Evolutionary conservation across 2,329 filamentous ascomycete species (phyloP), one percentile per base, ranked within the genome.

Genomic region (Periconia sp.): DNA sequence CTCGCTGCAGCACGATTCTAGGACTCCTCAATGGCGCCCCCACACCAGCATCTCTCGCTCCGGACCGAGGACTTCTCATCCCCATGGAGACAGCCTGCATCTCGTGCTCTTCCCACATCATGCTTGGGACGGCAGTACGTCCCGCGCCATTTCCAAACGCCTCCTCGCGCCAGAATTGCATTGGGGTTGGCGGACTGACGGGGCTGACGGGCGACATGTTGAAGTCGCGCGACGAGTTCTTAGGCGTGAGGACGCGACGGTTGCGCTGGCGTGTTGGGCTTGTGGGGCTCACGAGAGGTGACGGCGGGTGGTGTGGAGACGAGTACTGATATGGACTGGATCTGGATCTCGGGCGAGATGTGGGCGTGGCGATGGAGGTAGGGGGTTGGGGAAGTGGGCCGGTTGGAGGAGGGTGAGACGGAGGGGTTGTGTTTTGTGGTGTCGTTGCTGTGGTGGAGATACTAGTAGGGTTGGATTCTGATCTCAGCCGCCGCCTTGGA

Each of bases 121-220:
- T 31, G 20, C 18, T 17, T 15, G 45, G 27, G 23, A 45, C 23
- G 10, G 14, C 27, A 13, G 43, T 31, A 6, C 43, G 43, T 6
- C 43, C 41, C 13, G 41, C 30, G 17, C 43, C 43, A 23, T 45
- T 56, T 48, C 49, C 42, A 44, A 14, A 35, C 20, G 19, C 42
- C 30, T 59, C 57, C 13, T 62, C 54, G 6, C 58, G 49, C 56
- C 58, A 62, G 30, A 62, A 60, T 7, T 47, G 50, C 20, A 57
- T n/a, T 9, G 54, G 54, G 7, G 57, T 56, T 7, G 43, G 46
- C 17, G 57, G 59, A 33, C 40, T 55, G 6, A 50, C 37, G n/a
- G 60, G 59, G 35, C 51, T 53, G 23, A 54, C 33, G 9, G 59
- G 58, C 17, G 48, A 55, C 30, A 61, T 55, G 18, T 59, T 53